Conservation (phyloP, 169 alveolate genomes). For the Plasmodium blacklocki region DNA sequence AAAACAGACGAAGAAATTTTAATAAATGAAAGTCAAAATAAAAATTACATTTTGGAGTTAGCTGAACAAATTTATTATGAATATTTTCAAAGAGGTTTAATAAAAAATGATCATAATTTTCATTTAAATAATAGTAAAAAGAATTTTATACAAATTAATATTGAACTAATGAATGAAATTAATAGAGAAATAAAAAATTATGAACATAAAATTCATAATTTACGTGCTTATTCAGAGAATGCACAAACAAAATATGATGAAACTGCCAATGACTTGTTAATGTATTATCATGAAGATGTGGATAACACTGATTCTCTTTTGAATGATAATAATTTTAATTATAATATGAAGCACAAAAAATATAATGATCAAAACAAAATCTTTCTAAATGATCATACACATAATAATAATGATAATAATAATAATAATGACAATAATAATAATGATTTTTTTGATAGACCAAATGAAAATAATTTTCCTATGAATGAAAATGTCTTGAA, state of each 20-base stretch:
- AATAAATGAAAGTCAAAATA: conserved; percentile 47
- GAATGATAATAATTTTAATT: conserved; percentile 25
- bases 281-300: conserved; percentile 7
- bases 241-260: conserved; percentile 10
- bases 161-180: conserved; percentile 63
- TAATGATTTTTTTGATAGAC: conserved; percentile 3
- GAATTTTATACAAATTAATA: conserved; percentile 19
- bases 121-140: conserved; percentile 30
- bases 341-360: conserved; percentile 17
- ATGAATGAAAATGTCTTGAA: conserved; percentile 14
- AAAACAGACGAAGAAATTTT: conserved; percentile 49
- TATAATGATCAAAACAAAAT: conserved; percentile 10
- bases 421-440: no score
- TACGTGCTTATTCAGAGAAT: conserved; percentile 21
- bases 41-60: conserved; percentile 53
- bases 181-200: conserved; percentile 41
- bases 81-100: conserved; percentile 42
- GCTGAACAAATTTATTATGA: conserved; percentile 70
- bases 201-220: conserved; percentile 25
- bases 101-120: conserved; percentile 35
- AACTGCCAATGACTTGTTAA: not conserved
- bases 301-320: conserved; percentile 7
- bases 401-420: conserved; percentile 4
- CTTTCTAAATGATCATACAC: conserved; percentile 6
- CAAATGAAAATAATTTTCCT: conserved; percentile 4